Evolutionary conservation across 2,329 filamentous ascomycete genomes (phyloP), one percentile per base, ranked within the genome.

Genomic region (Fusarium sp.): DNA sequence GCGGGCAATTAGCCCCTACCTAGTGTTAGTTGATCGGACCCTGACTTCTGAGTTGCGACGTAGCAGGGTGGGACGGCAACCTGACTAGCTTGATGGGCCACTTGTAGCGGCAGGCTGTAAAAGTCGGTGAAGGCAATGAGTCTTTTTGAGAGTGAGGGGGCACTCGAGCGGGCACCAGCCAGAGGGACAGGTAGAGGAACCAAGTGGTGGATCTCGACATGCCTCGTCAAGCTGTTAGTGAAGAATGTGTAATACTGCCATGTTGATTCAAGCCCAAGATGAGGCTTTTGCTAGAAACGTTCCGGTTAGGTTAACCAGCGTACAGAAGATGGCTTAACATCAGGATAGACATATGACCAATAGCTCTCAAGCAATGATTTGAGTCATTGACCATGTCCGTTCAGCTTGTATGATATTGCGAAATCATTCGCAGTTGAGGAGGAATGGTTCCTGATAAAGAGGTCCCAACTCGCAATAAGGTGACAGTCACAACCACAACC

Each of bases 111-210:
- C 49, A 56, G 66, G 53, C 53, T 49, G 66, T 62, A 76, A 77
- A 77, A 77, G 75, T 77, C 75, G 75, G 75, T 77, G 75, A 77
- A 74, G 73, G 63, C 62, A 56, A 63, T 65, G 64, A 64, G 65
- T 49, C 63, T 54, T 52, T 60, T 60, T 35, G 21, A 50, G 20
- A 61, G 56, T 59, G 64, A 68, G 70, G 71, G 67, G 72, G 28
- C 61, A 64, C 28, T 56, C 41, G 48, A 68, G 70, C 59, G 67
- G 71, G 64, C 68, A 70, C 61, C 64, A 69, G 62, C 63, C 62
- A 75, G 65, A 70, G 60, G 42, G 52, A 50, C 24, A 52, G 47
- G 57, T 38, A 60, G 26, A 58, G 39, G 53, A 39, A 38, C 48
- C 33, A 57, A 54, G 63, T 68, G 68, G 71, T 70, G 68, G 70